Evolutionary conservation across 257 asterid genomes (phyloP), one percentile per base, ranked within the genome.

Genomic region (Lavandula angustifolia): DNA sequence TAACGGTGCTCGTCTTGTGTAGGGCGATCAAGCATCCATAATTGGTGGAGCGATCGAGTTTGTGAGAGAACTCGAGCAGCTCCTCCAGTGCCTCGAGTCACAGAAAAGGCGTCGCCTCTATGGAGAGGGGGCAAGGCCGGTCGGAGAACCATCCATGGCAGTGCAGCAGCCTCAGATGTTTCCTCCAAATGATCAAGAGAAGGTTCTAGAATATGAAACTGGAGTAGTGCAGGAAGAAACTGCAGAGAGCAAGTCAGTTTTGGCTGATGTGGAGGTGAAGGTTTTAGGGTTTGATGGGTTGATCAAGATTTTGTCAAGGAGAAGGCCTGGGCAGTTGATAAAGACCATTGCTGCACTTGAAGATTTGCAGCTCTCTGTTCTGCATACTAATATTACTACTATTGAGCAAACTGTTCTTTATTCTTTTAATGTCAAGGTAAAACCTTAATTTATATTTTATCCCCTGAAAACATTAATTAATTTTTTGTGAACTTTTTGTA

Each of bases 11-110:
- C 27, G 27, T 22, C 27, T 22, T 22, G 0, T 41, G 4, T 48
- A 92, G 99, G 97, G 99, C 27, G 99, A 92, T 77, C 99, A 92
- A 80, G 96, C 99, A 10, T 92, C 99, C 1, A 92, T 89, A 78
- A 81, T 92, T 1, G 99, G 99, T 3, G 97, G 99, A 62, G 97
- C 99, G 9, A 92, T 87, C 1, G 99, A 92, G 77, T 92, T 89
- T 35, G 97, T 92, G 56, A 81, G 92, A 60, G 99, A 89, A 54
- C 50, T 89, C 22, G 99, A 92, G 37, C 99, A 92, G 60, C 97
- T 92, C 5, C 75, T 92, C 27, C 96, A 92, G 71, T 92, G 99
- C 80, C 92, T 92, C 4, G 97, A 89, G 77, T 92, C 97, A 1
- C 96, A 92, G 53, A 92, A 92, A 64, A 74, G 99, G 70, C 76